Percentiles rank a stretch among this genome's conserved stretches.
phyloP scores from a whole-genome alignment of 192 early-diverging fungal species.

The Coemansia sp. region DNA sequence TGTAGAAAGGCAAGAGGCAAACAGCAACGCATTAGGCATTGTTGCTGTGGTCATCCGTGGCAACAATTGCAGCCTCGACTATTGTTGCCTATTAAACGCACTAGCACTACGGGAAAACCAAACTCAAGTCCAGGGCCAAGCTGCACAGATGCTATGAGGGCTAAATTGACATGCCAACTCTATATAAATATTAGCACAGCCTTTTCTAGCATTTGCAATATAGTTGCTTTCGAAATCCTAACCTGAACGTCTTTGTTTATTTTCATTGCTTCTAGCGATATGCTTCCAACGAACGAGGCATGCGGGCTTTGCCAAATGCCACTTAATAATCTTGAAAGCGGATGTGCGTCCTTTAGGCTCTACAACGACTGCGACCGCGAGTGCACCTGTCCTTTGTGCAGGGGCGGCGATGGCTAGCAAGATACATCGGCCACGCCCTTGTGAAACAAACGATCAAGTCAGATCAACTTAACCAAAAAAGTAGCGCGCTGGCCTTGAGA shows the following conservation, averaged over 20 bases:
- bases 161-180: background rate
- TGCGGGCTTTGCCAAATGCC: background rate
- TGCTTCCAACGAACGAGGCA: background rate
- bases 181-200: background rate
- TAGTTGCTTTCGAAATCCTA: background rate
- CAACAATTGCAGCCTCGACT: background rate
- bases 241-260: background rate
- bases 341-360: background rate
- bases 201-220: background rate
- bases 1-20: background rate
- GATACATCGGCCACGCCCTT: background rate
- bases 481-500: background rate
- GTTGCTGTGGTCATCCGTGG: background rate
- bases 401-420: slow-evolving; percentile 14
- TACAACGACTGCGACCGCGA: slow-evolving; percentile 27
- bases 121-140: background rate
- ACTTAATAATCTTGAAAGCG: background rate
- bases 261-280: background rate
- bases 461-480: background rate
- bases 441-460: background rate
- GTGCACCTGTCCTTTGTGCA: slow-evolving; percentile 35
- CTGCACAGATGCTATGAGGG: background rate
- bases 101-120: background rate
- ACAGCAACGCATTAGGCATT: background rate
- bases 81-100: background rate